Conservation (phyloP, 2,329 filamentous ascomycete genomes). For the Orbilia ellipsospora region DNA sequence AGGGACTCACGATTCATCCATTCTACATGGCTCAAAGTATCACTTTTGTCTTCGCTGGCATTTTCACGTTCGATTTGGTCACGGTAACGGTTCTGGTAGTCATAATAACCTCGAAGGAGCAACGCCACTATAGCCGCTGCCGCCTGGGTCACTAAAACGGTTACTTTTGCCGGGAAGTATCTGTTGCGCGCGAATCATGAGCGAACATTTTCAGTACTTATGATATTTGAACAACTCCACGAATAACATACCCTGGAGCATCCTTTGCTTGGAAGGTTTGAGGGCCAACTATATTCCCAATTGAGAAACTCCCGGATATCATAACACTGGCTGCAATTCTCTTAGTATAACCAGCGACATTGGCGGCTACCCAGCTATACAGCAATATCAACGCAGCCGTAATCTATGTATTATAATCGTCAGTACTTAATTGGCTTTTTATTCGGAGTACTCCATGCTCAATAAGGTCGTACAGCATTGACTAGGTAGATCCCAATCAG, state of each 20-base stretch:
- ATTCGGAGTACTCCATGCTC: background rate
- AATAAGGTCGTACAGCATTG: slow-evolving; percentile 63
- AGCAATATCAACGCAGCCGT: slow-evolving; percentile 62
- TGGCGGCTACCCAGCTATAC: slow-evolving; percentile 64
- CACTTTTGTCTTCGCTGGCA: slow-evolving; percentile 52
- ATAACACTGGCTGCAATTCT: slow-evolving; percentile 67
- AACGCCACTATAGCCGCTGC: slow-evolving; percentile 59
- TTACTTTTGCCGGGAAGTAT: slow-evolving; percentile 67
- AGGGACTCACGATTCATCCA: slow-evolving; percentile 57
- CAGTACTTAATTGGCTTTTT: background rate
- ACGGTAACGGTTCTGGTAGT: slow-evolving; percentile 54
- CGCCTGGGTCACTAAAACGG: slow-evolving; percentile 66
- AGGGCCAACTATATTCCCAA: slow-evolving; percentile 70
- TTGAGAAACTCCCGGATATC: slow-evolving; percentile 67
- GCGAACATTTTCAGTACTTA: background rate
- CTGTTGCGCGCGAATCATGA: slow-evolving; percentile 7
- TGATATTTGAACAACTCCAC: background rate
- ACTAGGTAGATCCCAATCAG: slow-evolving; percentile 68
- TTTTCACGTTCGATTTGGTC: slow-evolving; percentile 45
- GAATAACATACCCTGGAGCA: slow-evolving; percentile 65
- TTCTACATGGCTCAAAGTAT: slow-evolving; percentile 54
- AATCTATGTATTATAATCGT: slow-evolving; percentile 56
- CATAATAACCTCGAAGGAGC: slow-evolving; percentile 57
- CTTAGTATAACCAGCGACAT: slow-evolving; percentile 68
- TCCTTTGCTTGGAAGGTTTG: slow-evolving; percentile 69